Conservation (phyloP, 352 stramenopile species). For the Phytophthora megakarya region DNA sequence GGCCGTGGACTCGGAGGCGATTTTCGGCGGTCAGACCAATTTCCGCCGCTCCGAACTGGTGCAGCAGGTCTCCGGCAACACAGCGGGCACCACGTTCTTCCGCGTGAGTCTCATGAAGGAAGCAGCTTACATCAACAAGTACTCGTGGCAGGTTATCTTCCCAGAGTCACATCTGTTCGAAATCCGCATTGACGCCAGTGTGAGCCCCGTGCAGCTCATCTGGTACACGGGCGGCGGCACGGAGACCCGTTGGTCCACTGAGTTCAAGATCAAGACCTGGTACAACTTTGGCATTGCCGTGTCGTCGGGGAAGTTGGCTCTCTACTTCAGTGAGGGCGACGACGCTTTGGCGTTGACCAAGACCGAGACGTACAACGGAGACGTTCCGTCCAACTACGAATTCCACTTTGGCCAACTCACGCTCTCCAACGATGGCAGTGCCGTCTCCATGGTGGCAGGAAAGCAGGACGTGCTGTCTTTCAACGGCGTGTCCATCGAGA, state of each 20-base stretch:
- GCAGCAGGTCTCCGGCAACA: conserved; percentile 52
- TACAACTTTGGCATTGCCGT: conserved; percentile 76
- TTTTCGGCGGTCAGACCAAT: conserved; percentile 61
- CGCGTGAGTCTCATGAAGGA: conserved; percentile 62
- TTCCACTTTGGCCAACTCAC: conserved; percentile 74
- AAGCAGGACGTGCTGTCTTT: conserved; percentile 66
- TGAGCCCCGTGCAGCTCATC: conserved; percentile 55
- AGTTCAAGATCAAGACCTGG: conserved; percentile 60
- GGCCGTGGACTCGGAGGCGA: conserved; percentile 57
- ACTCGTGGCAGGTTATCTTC: conserved; percentile 68
- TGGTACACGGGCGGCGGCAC: conserved; percentile 54
- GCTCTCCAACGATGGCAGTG: conserved; percentile 62
- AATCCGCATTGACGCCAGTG: conserved; percentile 60
- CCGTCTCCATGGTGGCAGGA: conserved; percentile 46
- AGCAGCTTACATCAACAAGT: conserved; percentile 41
- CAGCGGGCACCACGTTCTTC: conserved; percentile 59
- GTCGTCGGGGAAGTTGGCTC: conserved; percentile 35
- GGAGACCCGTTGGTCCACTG: conserved; percentile 56
- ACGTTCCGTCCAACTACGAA: conserved; percentile 48
- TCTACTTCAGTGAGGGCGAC: conserved; percentile 65
- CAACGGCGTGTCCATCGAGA: conserved; percentile 68
- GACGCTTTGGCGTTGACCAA: conserved; percentile 46
- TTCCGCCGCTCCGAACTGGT: conserved; percentile 75
- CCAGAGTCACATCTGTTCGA: conserved; percentile 66
- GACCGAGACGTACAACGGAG: conserved; percentile 35